These are phyloP conservation scores for Apiospora koreana DNA, from an alignment of 2,329 filamentous ascomycete species.

Conservation along the genomic window DNA sequence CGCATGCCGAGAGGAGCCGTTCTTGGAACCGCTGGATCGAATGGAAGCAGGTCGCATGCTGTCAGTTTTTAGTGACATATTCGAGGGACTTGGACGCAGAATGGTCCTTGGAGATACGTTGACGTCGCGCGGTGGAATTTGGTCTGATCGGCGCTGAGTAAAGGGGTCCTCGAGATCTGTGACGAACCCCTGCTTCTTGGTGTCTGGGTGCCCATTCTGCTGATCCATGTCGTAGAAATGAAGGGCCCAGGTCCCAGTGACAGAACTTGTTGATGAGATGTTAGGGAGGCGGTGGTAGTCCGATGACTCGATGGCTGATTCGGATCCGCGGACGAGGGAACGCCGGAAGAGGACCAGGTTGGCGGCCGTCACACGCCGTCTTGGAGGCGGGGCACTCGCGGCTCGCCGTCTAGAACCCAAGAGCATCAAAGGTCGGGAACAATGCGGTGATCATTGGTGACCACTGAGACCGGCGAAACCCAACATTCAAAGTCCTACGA, in stretches of 20 bases:
- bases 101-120: constrained; percentile 10
- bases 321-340: not conserved
- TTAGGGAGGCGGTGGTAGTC: not conserved
- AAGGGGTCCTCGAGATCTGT: not conserved
- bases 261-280: not conserved
- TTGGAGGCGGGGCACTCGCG: not conserved
- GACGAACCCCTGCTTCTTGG: not conserved
- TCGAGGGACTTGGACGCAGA: constrained; percentile 22
- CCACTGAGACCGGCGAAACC: not conserved
- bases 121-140: not conserved
- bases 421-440: not conserved
- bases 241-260: not conserved
- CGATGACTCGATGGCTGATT: not conserved
- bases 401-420: not conserved
- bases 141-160: not conserved
- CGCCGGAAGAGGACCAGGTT: not conserved
- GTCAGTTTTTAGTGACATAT: constrained; percentile 23
- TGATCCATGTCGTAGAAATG: not conserved
- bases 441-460: not conserved
- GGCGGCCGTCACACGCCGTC: not conserved
- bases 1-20: constrained; percentile 23
- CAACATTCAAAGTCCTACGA: not conserved
- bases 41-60: constrained; percentile 25
- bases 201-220: not conserved
- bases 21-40: constrained; percentile 22